These are phyloP conservation scores for Panicum miliaceum DNA, from an alignment of 176 grass and related monocot species.

Conservation along the genomic window DNA sequence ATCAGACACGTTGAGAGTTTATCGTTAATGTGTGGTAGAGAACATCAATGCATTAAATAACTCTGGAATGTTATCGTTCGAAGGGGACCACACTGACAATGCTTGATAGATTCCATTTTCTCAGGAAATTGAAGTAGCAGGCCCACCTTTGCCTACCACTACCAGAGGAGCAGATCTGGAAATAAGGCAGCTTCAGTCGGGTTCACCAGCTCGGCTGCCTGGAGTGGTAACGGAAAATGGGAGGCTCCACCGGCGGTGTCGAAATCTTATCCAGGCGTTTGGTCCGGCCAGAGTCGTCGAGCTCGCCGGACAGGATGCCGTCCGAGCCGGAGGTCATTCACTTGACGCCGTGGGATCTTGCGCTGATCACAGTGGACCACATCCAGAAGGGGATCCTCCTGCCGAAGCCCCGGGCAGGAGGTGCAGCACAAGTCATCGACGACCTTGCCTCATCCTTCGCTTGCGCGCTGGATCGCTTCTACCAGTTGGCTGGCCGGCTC, in stretches of 20 bases:
- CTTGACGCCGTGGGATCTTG: slow-evolving; percentile 19
- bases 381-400: slow-evolving; percentile 25
- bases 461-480: slow-evolving; percentile 33
- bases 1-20: neutral
- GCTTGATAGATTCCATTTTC: slow-evolving; percentile 1
- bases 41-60: neutral
- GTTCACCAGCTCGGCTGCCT: neutral
- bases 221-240: neutral
- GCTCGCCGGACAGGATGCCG: too few species aligned
- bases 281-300: neutral
- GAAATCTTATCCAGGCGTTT: neutral
- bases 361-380: neutral
- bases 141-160: neutral
- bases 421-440: neutral
- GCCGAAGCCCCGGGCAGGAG: neutral
- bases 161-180: neutral
- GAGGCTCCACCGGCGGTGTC: neutral
- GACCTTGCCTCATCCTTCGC: slow-evolving; percentile 25
- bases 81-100: neutral
- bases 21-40: neutral
- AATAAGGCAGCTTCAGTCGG: neutral
- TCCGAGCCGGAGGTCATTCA: neutral
- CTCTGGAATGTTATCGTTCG: neutral
- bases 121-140: neutral
- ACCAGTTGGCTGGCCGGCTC: slow-evolving; percentile 41